These are phyloP conservation scores for Sphaerulina populicola DNA, from an alignment of 2,329 filamentous ascomycete species.

Conservation along the genomic window DNA sequence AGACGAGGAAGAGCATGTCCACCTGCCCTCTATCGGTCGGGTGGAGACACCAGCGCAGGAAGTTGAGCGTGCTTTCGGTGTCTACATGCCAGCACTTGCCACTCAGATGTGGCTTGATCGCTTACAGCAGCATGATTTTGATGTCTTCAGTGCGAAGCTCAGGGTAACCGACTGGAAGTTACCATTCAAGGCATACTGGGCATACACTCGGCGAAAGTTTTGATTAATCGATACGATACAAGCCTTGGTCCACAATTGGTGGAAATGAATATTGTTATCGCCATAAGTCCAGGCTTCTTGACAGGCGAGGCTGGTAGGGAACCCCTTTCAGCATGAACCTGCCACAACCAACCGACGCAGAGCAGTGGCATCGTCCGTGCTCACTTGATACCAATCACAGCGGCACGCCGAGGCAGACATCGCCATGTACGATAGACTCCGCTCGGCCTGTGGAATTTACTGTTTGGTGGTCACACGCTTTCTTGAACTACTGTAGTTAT, in stretches of 20 bases:
- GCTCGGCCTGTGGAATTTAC: no score
- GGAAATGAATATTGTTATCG: no score
- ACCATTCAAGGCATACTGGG: constrained; percentile 67
- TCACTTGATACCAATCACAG: no score
- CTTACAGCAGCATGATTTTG: constrained; percentile 74
- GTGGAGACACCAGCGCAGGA: constrained; percentile 42
- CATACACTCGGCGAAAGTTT: constrained; percentile 48
- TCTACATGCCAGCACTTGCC: constrained; percentile 70
- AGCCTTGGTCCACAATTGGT: no score
- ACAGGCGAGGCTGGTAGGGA: no score
- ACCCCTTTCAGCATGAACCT: no score
- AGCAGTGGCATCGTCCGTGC: no score
- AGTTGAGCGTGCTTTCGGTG: constrained; percentile 62
- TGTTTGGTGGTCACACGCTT: no score
- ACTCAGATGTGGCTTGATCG: constrained; percentile 70
- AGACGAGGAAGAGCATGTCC: constrained; percentile 60
- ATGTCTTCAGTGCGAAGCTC: constrained; percentile 60
- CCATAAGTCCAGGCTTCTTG: no score
- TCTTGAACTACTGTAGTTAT: no score
- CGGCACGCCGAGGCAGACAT: no score
- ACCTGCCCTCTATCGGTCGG: constrained; percentile 30
- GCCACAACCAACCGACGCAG: no score
- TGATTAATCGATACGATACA: constrained; percentile 22
- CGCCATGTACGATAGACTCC: not conserved
- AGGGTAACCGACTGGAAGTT: constrained; percentile 69